Evolutionary conservation across 805 yeast genomes (phyloP).

Genomic region (Myxozyma udenii): DNA sequence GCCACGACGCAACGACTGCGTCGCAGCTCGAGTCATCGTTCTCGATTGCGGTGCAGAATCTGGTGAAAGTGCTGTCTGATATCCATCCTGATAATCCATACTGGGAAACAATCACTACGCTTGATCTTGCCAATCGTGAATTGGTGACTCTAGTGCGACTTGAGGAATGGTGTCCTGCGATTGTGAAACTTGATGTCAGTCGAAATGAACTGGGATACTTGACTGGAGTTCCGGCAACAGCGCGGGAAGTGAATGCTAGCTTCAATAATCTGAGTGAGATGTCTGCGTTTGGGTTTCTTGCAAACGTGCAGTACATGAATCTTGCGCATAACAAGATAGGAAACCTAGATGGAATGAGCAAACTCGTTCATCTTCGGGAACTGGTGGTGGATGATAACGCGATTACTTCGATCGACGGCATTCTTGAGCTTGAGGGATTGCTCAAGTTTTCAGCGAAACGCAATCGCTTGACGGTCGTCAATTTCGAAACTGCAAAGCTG

Average conservation of each 20-base stretch:
- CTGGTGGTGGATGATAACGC: constrained; percentile 45
- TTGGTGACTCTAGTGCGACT: constrained; percentile 46
- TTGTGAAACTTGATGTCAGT: constrained; percentile 43
- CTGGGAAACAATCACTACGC: constrained; percentile 44
- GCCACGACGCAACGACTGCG: constrained; percentile 40
- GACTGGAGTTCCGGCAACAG: constrained; percentile 46
- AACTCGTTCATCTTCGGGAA: constrained; percentile 44
- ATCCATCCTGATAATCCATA: constrained; percentile 37
- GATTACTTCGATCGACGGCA: constrained; percentile 40
- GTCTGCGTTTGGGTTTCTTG: constrained; percentile 44
- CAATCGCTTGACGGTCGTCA: constrained; percentile 31
- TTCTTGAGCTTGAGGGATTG: constrained; percentile 42
- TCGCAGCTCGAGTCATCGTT: constrained; percentile 44
- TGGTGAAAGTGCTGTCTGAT: constrained; percentile 47
- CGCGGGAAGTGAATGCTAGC: constrained; percentile 42
- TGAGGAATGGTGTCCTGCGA: constrained; percentile 44
- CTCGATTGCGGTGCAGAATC: constrained; percentile 42
- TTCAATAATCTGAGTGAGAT: constrained; percentile 43
- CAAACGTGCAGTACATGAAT: constrained; percentile 46
- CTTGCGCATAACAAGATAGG: constrained; percentile 43
- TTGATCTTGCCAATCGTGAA: constrained; percentile 39
- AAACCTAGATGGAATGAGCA: constrained; percentile 39
- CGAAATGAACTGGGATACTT: constrained; percentile 43
- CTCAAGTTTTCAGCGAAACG: constrained; percentile 31
- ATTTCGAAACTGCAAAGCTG: constrained; percentile 31